phyloP scores from a whole-genome alignment of 2,329 filamentous ascomycete genomes.

The Colletotrichum endophyticum region DNA sequence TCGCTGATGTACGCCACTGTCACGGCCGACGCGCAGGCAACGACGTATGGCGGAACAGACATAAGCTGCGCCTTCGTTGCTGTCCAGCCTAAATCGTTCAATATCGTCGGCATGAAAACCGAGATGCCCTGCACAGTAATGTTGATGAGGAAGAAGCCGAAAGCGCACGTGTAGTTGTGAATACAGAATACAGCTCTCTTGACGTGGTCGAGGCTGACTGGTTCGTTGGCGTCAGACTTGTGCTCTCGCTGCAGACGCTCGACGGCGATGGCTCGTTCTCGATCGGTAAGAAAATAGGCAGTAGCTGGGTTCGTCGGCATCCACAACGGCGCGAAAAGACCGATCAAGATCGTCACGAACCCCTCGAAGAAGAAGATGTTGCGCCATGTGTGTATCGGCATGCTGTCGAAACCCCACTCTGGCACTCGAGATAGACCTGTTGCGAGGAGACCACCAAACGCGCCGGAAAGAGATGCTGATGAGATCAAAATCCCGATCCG shows the following conservation, averaged over 20 bases:
- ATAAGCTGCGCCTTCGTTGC: conserved; percentile 45
- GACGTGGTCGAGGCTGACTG: conserved; percentile 52
- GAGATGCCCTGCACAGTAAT: conserved; percentile 61
- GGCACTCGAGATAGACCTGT: conserved; percentile 57
- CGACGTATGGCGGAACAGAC: conserved; percentile 49
- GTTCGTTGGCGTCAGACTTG: conserved; percentile 47
- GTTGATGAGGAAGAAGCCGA: conserved; percentile 65
- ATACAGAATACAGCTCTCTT: conserved; percentile 58
- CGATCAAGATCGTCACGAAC: conserved; percentile 55
- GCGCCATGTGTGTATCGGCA: conserved; percentile 55
- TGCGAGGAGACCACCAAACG: conserved; percentile 62
- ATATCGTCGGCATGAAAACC: conserved; percentile 54
- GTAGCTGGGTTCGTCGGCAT: conserved; percentile 55
- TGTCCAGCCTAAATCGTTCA: conserved; percentile 46
- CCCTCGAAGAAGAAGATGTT: conserved; percentile 71
- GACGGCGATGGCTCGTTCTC: conserved; percentile 58
- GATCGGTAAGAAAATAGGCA: conserved; percentile 54
- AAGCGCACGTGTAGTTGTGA: conserved; percentile 63
- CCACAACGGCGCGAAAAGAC: conserved; percentile 51
- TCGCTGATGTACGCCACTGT: conserved; percentile 43
- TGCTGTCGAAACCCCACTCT: conserved; percentile 49
- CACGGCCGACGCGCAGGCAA: conserved; percentile 44
- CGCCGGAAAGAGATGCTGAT: conserved; percentile 58
- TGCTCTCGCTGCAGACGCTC: conserved; percentile 57
- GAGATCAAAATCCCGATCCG: conserved; percentile 62